Evolutionary conservation across 2,329 filamentous ascomycete genomes (phyloP), one percentile per base, ranked within the genome.

Genomic region (Bipolaris victoriae): DNA sequence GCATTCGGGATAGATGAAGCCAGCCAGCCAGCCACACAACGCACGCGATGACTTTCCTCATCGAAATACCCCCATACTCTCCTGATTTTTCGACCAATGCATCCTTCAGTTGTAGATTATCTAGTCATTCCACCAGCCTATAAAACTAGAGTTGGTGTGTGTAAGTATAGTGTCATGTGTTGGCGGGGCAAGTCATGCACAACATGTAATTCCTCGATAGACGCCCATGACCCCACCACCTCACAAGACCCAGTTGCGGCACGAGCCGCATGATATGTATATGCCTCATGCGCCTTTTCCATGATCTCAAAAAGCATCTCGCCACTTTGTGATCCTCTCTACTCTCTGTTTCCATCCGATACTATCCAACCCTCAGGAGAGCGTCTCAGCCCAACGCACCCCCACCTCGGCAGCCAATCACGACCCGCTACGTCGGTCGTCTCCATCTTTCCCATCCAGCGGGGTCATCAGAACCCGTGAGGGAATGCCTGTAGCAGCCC

Each of bases 391-490:
- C 55, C 55, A 54, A 50, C 52, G 16, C 49, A 58, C 69, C 67
- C 67, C 71, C 69, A 71, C 68, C 47, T 35, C 11, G 35, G 7
- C 39, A 49, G 43, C 73, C 73, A 75, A 76, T 76, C 64, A 73
- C 59, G 50, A 49, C 24, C 37, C 68, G 72, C 72, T 73, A 74
- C 72, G 72, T 75, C 72, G 67, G 69, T 59, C 64, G 65, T 64
- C 69, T 57, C 60, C 66, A 71, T 66, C 68, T 53, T 58, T 59
- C 56, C 39, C 52, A 55, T 35, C 44, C 7, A 59, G 56, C 67
- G 67, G 64, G 64, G 69, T 68, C 70, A 73, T 72, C 68, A 67
- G 63, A 69, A 69, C 68, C 69, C 39, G 20, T 68, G 58, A 49
- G 37, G 13, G 57, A 63, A 60, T 66, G 63, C 72, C 74, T 67